These are phyloP conservation scores for Camelina laxa DNA, from an alignment of 345 rosid genomes.

Conservation along the genomic window DNA sequence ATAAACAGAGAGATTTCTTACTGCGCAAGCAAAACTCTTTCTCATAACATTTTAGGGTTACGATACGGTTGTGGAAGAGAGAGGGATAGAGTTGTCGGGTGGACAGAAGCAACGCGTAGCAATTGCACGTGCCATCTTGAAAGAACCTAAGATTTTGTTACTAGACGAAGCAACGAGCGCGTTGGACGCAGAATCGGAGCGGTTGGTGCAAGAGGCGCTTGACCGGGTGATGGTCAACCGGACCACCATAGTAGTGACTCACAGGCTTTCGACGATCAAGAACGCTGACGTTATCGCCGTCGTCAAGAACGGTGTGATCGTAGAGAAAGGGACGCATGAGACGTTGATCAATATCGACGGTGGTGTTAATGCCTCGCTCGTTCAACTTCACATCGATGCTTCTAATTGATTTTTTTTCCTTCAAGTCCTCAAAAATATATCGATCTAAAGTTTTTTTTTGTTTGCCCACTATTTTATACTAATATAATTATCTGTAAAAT, in stretches of 20 bases:
- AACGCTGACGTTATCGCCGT: conserved; percentile 67
- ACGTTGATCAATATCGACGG: conserved; percentile 47
- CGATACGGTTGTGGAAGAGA: conserved; percentile 63
- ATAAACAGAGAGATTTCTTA: not conserved
- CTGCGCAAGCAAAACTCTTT: not conserved
- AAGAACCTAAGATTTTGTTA: conserved; percentile 58
- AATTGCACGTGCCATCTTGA: conserved; percentile 70
- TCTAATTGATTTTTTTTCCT: not conserved
- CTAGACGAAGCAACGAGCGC: conserved; percentile 89
- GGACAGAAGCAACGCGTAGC: conserved; percentile 82
- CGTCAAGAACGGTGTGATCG: conserved; percentile 64
- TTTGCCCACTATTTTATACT: not conserved
- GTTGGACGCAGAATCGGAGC: conserved; percentile 70
- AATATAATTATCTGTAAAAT: not conserved
- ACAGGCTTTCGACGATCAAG: conserved; percentile 67
- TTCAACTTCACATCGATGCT: conserved; percentile 50
- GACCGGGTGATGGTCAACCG: conserved; percentile 47
- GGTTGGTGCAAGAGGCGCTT: conserved; percentile 52
- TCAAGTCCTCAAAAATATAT: not conserved
- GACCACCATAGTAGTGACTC: conserved; percentile 72
- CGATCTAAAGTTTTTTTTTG: not conserved
- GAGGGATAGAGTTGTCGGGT: conserved; percentile 67
- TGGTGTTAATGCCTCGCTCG: conserved; percentile 62
- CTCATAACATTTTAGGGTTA: conserved; percentile 51
- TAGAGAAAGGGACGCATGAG: conserved; percentile 68